A percentile compares a stretch with the other conserved stretches of the same genome.
phyloP scores from a whole-genome alignment of 2,329 filamentous ascomycete species.

The Kalaharituber pfeilii region DNA sequence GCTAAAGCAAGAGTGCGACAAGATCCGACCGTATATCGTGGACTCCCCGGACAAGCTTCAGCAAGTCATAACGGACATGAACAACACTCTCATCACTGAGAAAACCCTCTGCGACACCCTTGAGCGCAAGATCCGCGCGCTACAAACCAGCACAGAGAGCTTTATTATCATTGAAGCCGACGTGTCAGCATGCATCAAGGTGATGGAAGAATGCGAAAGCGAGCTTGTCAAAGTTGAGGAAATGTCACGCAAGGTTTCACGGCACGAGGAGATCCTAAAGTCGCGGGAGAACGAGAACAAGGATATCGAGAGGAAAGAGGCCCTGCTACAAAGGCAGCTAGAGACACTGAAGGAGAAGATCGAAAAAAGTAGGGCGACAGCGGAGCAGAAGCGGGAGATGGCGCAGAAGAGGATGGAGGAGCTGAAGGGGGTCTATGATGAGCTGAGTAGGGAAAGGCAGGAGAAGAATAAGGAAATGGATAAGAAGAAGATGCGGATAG shows the following conservation, averaged over 20 bases:
- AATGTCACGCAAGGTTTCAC: slow-evolving; percentile 59
- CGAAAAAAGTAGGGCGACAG: slow-evolving; percentile 63
- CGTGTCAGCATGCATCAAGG: slow-evolving; percentile 70
- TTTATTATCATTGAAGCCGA: slow-evolving; percentile 72
- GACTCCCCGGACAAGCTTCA: slow-evolving; percentile 76
- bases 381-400: slow-evolving; percentile 59
- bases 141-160: slow-evolving; percentile 83
- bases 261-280: slow-evolving; percentile 70
- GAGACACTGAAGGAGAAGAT: slow-evolving; percentile 74
- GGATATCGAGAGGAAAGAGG: slow-evolving; percentile 79
- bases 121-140: slow-evolving; percentile 68
- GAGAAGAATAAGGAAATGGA: slow-evolving; percentile 89
- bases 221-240: slow-evolving; percentile 86
- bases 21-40: slow-evolving; percentile 77
- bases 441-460: slow-evolving; percentile 64
- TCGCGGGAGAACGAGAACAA: slow-evolving; percentile 78
- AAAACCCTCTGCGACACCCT: slow-evolving; percentile 73
- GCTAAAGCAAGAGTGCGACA: slow-evolving; percentile 68
- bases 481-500: slow-evolving; percentile 75
- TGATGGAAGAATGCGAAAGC: slow-evolving; percentile 70
- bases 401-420: slow-evolving; percentile 85
- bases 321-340: slow-evolving; percentile 65
- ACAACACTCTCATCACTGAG: slow-evolving; percentile 57
- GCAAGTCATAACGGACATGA: slow-evolving; percentile 62
- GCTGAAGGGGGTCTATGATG: slow-evolving; percentile 59